Evolutionary conservation across 495 filamentous ascomycete genomes (phyloP).

Genomic region (Amorphotheca resinae): DNA sequence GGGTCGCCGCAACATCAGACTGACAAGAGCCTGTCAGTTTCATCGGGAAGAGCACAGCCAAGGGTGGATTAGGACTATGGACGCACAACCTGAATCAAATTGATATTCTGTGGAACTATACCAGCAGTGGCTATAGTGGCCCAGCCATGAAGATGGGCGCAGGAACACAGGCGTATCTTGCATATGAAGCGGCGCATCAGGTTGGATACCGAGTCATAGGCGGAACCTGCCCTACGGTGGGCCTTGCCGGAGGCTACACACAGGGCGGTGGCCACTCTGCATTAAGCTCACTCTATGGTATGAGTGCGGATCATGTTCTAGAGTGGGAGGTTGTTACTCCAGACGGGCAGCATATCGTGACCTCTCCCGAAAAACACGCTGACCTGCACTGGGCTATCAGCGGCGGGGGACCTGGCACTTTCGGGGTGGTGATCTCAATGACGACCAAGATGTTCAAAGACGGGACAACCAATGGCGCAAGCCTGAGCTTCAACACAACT

Average conservation of each 20-base stretch:
- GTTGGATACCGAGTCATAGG: conserved; percentile 37
- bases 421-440: conserved; percentile 34
- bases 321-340: conserved; percentile 45
- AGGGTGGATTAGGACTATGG: conserved; percentile 38
- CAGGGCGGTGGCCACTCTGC: conserved; percentile 51
- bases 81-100: conserved; percentile 38
- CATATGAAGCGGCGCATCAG: conserved; percentile 29
- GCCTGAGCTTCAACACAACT: conserved; percentile 22
- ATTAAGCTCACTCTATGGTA: conserved; percentile 37
- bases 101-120: conserved; percentile 30
- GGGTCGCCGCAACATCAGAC: background rate
- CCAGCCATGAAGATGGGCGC: conserved; percentile 34
- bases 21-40: conserved; percentile 18
- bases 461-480: conserved; percentile 15
- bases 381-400: conserved; percentile 50
- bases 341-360: conserved; percentile 29
- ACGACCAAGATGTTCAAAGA: conserved; percentile 27
- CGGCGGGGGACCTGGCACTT: conserved; percentile 43
- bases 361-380: conserved; percentile 30
- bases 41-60: conserved; percentile 37
- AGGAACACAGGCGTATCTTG: conserved; percentile 42
- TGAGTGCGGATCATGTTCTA: conserved; percentile 46
- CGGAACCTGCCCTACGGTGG: conserved; percentile 38
- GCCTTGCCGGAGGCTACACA: conserved; percentile 35
- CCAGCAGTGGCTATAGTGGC: conserved; percentile 28